phyloP scores from a whole-genome alignment of 176 grass and related monocot species.

The Oryza punctata region DNA sequence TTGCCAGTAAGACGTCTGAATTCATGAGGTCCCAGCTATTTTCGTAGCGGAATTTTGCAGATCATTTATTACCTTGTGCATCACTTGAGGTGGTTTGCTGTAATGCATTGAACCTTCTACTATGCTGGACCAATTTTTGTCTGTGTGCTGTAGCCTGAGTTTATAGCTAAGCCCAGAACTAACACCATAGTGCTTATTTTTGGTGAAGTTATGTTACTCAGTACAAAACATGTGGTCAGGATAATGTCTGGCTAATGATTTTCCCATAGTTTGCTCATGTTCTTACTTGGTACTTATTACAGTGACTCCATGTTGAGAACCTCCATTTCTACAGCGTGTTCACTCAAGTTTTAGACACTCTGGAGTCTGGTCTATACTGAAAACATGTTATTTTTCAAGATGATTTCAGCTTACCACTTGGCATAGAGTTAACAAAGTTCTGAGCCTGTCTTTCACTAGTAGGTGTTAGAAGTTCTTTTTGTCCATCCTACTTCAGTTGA shows the following conservation, averaged over 20 bases:
- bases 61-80: not conserved
- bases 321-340: not conserved
- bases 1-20: not conserved
- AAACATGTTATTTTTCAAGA: not conserved
- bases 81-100: not conserved
- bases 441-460: not conserved
- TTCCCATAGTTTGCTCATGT: not conserved
- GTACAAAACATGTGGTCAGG: not conserved
- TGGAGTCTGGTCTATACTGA: no score
- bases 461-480: not conserved
- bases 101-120: not conserved
- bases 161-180: not conserved
- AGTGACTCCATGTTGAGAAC: no score
- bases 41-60: not conserved
- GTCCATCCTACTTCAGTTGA: not conserved
- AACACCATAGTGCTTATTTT: not conserved
- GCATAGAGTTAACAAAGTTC: not conserved
- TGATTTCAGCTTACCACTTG: not conserved
- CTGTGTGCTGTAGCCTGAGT: no score
- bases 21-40: not conserved
- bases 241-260: not conserved
- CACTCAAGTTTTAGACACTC: not conserved
- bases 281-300: no score
- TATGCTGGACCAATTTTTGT: no score
- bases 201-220: no score